Conservation (phyloP, 116 monocot genomes). For the Zostera marina region DNA sequence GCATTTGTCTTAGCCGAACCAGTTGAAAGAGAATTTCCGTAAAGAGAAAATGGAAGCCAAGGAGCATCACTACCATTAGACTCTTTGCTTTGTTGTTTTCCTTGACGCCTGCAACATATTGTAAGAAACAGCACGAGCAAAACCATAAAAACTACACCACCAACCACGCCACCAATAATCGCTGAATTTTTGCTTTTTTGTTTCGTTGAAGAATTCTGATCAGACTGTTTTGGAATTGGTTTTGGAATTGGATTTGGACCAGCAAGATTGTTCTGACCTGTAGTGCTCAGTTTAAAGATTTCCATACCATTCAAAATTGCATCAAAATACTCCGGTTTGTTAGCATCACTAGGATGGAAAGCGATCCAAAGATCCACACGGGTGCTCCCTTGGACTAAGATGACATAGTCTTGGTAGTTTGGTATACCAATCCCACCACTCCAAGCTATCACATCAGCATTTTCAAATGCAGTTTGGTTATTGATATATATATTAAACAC, state of each 20-base stretch:
- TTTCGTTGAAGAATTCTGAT: neutral
- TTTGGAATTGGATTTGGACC: slow-evolving; percentile 15
- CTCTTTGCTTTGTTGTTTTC: slow-evolving; percentile 19
- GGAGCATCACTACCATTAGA: slow-evolving; percentile 29
- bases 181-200: slow-evolving; percentile 9
- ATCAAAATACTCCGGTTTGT: slow-evolving; percentile 12
- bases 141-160: slow-evolving; percentile 11
- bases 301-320: slow-evolving; percentile 45
- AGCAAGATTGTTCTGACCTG: slow-evolving; percentile 18
- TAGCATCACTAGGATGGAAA: slow-evolving; percentile 14
- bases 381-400: slow-evolving; percentile 7
- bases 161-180: slow-evolving; percentile 39
- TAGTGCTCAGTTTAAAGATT: slow-evolving; percentile 31
- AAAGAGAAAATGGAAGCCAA: slow-evolving; percentile 26
- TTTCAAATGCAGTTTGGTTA: slow-evolving; percentile 33
- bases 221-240: neutral
- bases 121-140: slow-evolving; percentile 6
- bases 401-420: slow-evolving; percentile 26
- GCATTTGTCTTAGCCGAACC: slow-evolving; percentile 32
- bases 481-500: slow-evolving; percentile 44
- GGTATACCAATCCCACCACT: slow-evolving; percentile 35
- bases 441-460: slow-evolving; percentile 46
- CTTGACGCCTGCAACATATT: slow-evolving; percentile 12
- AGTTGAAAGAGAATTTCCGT: slow-evolving; percentile 42
- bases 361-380: slow-evolving; percentile 36